phyloP scores from a whole-genome alignment of 331 rosid species.

The Spiraea crenata region DNA sequence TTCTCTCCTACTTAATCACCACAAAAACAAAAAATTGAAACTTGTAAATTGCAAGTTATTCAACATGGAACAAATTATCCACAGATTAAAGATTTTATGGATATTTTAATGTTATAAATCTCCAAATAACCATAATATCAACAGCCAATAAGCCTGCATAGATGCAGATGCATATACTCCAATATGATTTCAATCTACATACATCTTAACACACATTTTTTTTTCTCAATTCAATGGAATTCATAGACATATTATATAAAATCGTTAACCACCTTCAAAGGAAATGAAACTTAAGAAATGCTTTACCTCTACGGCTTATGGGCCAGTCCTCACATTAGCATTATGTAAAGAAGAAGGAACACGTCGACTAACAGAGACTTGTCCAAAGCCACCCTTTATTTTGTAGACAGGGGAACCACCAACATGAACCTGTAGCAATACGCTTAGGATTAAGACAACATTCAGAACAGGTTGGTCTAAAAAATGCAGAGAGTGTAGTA shows the following conservation, averaged over 20 bases:
- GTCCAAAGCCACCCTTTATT: conserved; percentile 92
- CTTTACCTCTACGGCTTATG: conserved; percentile 73
- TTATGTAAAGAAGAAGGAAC: conserved; percentile 33
- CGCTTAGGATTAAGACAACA: conserved; percentile 18
- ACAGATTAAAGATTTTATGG: not conserved
- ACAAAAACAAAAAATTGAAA: too few relatives aligned
- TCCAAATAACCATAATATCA: too few relatives aligned
- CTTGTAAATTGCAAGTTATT: too few relatives aligned
- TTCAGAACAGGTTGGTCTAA: not conserved
- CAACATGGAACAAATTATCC: conserved; percentile 58
- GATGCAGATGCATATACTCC: too few relatives aligned
- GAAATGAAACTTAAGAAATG: not conserved
- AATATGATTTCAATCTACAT: too few relatives aligned
- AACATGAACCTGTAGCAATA: conserved; percentile 68
- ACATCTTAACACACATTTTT: too few relatives aligned
- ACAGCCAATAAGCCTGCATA: too few relatives aligned
- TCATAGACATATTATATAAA: too few relatives aligned
- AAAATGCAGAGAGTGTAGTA: not conserved
- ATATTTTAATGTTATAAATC: too few relatives aligned
- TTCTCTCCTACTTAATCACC: too few relatives aligned
- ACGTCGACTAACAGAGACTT: conserved; percentile 88
- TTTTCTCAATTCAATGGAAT: too few relatives aligned
- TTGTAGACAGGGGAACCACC: conserved; percentile 81
- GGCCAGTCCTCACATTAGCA: conserved; percentile 65
- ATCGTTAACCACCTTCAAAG: too few relatives aligned